phyloP scores from a whole-genome alignment of 75 land plant species.

The Picea glauca region DNA sequence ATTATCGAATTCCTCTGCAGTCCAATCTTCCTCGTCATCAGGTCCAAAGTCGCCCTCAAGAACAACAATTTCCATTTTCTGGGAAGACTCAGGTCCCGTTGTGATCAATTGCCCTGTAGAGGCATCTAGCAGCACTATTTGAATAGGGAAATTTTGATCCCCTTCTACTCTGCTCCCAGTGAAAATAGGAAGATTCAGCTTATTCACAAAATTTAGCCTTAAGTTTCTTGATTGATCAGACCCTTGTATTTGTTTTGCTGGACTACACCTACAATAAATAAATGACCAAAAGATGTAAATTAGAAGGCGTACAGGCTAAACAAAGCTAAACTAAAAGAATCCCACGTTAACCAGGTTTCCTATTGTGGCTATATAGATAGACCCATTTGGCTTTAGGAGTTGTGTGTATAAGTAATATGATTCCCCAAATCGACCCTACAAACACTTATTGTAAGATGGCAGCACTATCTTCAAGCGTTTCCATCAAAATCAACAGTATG shows the following conservation, averaged over 20 bases:
- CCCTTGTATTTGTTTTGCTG: slow-evolving; percentile 23
- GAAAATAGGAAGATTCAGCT: slow-evolving; percentile 49
- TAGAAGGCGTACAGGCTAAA: background rate
- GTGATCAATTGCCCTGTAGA: slow-evolving; percentile 20
- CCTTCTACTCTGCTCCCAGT: slow-evolving; percentile 57
- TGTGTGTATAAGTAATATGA: background rate
- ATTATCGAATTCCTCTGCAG: slow-evolving; percentile 33
- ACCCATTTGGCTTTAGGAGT: background rate
- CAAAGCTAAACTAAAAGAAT: background rate
- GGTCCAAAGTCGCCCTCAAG: slow-evolving; percentile 68
- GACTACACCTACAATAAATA: slow-evolving; percentile 7
- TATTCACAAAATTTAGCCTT: slow-evolving; percentile 28
- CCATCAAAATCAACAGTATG: background rate
- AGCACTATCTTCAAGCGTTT: background rate
- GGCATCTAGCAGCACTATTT: slow-evolving; percentile 34
- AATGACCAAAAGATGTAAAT: background rate
- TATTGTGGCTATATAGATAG: background rate
- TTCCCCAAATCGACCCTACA: background rate
- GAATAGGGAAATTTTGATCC: slow-evolving; percentile 28
- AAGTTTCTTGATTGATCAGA: slow-evolving; percentile 21
- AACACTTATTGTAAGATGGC: background rate
- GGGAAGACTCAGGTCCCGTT: slow-evolving; percentile 35
- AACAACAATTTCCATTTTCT: slow-evolving; percentile 55
- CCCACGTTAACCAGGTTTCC: background rate
- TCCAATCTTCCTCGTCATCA: slow-evolving; percentile 57